phyloP scores from a whole-genome alignment of 306 rosid genomes.

The Vicia faba region DNA sequence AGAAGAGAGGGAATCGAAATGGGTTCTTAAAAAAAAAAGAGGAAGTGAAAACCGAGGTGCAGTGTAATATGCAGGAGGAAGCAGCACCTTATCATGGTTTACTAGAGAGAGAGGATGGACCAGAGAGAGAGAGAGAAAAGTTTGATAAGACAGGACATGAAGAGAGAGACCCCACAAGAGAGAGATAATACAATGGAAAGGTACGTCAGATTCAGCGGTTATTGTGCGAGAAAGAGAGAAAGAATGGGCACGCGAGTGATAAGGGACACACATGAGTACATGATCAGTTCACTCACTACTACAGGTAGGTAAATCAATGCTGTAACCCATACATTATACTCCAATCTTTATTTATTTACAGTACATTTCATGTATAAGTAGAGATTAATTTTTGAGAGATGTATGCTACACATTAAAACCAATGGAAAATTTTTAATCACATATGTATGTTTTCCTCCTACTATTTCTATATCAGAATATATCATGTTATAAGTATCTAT shows the following conservation, averaged over 20 bases:
- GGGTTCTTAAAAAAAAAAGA: constrained; percentile 31
- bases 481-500: too few species aligned
- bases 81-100: constrained; percentile 9
- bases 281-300: constrained; percentile 15
- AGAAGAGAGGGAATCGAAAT: constrained; percentile 2
- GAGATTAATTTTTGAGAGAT: too few species aligned
- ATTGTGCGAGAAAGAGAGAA: constrained; percentile 48
- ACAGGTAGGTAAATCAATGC: neutral
- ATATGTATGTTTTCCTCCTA: too few species aligned
- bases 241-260: constrained; percentile 48
- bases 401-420: too few species aligned
- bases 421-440: too few species aligned
- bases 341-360: too few species aligned
- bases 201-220: constrained; percentile 68
- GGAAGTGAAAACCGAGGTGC: constrained; percentile 30
- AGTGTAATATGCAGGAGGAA: constrained; percentile 4
- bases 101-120: constrained; percentile 34
- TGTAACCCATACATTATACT: neutral
- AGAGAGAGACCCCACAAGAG: constrained; percentile 39
- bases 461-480: too few species aligned
- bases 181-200: constrained; percentile 12
- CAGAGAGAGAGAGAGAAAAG: constrained; percentile 43
- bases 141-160: constrained; percentile 49
- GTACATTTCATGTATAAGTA: too few species aligned
- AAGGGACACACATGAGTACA: constrained; percentile 42